Conservation (phyloP, 2,329 filamentous ascomycete species). For the Fusarium albidum region DNA sequence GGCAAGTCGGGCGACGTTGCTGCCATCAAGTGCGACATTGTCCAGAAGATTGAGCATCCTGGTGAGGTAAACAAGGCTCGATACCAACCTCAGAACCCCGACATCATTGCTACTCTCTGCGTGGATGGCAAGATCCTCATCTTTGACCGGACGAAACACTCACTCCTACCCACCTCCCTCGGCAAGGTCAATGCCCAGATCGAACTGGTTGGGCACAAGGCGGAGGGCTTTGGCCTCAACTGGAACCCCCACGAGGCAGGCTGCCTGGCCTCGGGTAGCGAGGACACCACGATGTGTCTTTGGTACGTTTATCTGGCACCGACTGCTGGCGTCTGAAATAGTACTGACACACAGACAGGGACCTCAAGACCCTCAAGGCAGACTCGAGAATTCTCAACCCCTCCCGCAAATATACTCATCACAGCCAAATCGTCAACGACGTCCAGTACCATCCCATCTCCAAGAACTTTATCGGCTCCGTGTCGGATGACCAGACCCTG, state of each 20-base stretch:
- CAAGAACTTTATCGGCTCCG: conserved; percentile 85
- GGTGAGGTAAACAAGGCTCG: conserved; percentile 98
- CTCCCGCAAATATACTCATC: conserved; percentile 81
- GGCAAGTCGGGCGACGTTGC: conserved; percentile 76
- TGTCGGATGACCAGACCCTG: conserved; percentile 93
- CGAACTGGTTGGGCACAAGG: conserved; percentile 82
- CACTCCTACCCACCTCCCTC: conserved; percentile 69
- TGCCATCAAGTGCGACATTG: conserved; percentile 86
- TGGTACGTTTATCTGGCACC: conserved; percentile 67
- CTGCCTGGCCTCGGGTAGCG: conserved; percentile 86
- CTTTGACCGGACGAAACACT: conserved; percentile 96
- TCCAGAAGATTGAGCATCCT: conserved; percentile 95
- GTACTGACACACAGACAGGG: conserved; percentile 59
- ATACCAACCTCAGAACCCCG: conserved; percentile 96
- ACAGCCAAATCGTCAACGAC: conserved; percentile 92
- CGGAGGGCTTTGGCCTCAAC: conserved; percentile 89
- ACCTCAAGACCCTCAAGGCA: conserved; percentile 78
- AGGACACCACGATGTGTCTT: conserved; percentile 89
- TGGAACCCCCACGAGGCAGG: conserved; percentile 90
- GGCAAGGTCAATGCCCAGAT: conserved; percentile 82
- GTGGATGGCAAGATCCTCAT: conserved; percentile 88
- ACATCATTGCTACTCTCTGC: conserved; percentile 93
- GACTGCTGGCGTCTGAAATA: neutral
- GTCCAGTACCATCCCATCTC: conserved; percentile 94
- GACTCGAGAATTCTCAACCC: conserved; percentile 76